Base-by-base conservation (phyloP, 305 asterid species). In the Fraxinus latifolia region DNA sequence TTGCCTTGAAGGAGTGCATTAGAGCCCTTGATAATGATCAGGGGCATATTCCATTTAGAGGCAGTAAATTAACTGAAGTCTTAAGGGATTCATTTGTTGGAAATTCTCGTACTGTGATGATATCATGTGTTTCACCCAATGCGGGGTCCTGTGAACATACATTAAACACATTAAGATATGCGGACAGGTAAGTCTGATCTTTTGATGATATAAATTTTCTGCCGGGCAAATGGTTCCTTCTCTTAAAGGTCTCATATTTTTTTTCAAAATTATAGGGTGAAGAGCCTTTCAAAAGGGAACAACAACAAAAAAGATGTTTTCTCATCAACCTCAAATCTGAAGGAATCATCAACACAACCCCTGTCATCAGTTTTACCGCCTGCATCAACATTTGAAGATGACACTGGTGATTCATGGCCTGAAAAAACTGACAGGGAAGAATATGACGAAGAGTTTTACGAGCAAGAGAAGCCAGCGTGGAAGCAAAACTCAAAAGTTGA, bases 11-110 rank as follows among this genome's bases (percentile, higher is more conserved):
- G 89, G 99, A 96, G 88, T 94, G 99, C 86, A 96, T 96, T 80
- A 90, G 98, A 86, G 99, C 99, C 2, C 99, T 96, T 42, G 99
- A 96, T 87, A 96, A 94, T 74, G 99, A 96, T 84, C 98, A 96
- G 84, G 94, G 90, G 67, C 99, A 96, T 83, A 96, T 96, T 86
- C 99, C 99, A 82, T 96, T 96, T 81, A 84, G 98, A 93, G 99
- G 99, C 87, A 96, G 99, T 89, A 96, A 96, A 89, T 83, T 96
- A 86, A 96, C 99, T 34, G 99, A 96, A 87, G 99, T 96, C 42
- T 86, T 96, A 80, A 88, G 99, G 85, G 99, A 96, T 84, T 96
- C 99, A 3, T 96, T 96, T 80, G 97, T 94, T 79, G 99, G 99
- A 80, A 92, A 96, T 85, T 94, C 98, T 80, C 93, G 99, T 31